Evolutionary conservation across 2,329 filamentous ascomycete species (phyloP).

Genomic region (Fusarium miscanthi): DNA sequence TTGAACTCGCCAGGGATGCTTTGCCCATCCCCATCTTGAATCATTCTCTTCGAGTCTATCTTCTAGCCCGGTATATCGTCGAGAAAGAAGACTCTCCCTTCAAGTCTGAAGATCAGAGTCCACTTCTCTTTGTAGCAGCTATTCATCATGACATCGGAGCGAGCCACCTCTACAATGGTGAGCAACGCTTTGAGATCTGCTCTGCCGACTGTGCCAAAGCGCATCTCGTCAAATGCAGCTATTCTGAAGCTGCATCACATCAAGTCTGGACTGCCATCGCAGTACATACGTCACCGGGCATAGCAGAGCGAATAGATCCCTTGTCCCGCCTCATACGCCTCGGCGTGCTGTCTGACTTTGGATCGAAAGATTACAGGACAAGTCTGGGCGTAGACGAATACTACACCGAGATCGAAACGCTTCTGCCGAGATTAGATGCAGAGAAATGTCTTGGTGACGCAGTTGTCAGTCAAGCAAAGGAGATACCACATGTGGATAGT

Average conservation of each 20-base stretch:
- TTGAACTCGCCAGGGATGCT: conserved; percentile 27
- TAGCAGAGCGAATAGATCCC: conserved; percentile 52
- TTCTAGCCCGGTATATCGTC: conserved; percentile 41
- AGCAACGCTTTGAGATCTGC: conserved; percentile 52
- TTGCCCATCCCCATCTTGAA: conserved; percentile 47
- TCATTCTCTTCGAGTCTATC: conserved; percentile 47
- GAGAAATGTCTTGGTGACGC: conserved; percentile 45
- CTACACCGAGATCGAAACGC: conserved; percentile 33
- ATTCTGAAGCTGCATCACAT: conserved; percentile 41
- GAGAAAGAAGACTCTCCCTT: conserved; percentile 33
- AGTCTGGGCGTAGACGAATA: conserved; percentile 15
- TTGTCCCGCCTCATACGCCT: conserved; percentile 48
- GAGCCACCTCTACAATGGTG: conserved; percentile 45
- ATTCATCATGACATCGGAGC: conserved; percentile 52
- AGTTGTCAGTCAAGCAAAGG: conserved; percentile 44
- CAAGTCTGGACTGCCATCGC: conserved; percentile 52
- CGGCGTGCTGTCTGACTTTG: conserved; percentile 50
- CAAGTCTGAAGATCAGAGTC: conserved; percentile 3
- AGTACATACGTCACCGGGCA: conserved; percentile 50
- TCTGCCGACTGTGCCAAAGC: conserved; percentile 47
- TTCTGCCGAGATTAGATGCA: conserved; percentile 42
- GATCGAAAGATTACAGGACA: conserved; percentile 18
- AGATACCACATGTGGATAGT: conserved; percentile 37
- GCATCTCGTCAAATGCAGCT: conserved; percentile 43
- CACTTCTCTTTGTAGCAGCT: conserved; percentile 50